Conservation (phyloP, 1,284 basidiomycete species). For the Heliocybe sulcata region DNA sequence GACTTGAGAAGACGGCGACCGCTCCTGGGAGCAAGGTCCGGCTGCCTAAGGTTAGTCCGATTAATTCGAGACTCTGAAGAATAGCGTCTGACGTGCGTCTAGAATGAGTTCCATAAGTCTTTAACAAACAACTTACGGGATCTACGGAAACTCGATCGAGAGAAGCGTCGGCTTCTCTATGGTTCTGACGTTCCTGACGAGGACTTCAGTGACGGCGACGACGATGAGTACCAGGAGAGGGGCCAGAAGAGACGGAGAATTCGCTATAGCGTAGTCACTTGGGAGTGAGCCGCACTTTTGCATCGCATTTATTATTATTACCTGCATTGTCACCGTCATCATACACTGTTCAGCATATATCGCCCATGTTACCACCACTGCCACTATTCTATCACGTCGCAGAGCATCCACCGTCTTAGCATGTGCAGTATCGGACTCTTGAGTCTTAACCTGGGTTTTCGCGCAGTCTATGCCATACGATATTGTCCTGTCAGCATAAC, state of each 20-base stretch:
- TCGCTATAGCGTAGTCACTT: neutral
- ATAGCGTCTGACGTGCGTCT: conserved; percentile 2
- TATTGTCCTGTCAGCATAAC: neutral
- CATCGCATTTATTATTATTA: conserved; percentile 1
- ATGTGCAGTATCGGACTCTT: no score
- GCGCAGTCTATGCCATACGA: no score
- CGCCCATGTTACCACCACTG: neutral
- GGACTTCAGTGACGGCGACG: conserved; percentile 37
- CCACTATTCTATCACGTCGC: neutral
- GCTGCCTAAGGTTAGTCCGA: conserved; percentile 43
- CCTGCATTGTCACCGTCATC: conserved; percentile 1
- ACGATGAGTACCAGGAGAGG: conserved; percentile 37
- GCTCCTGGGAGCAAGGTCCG: conserved; percentile 38
- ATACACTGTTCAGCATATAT: neutral
- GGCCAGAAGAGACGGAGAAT: conserved; percentile 18
- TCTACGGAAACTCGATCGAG: conserved; percentile 49
- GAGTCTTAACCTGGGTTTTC: no score
- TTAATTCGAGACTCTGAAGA: neutral
- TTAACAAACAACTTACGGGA: conserved; percentile 46
- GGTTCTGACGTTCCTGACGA: conserved; percentile 33
- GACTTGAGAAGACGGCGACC: conserved; percentile 36
- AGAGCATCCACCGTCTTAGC: neutral
- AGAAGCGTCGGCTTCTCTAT: conserved; percentile 37
- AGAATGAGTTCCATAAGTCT: conserved; percentile 64
- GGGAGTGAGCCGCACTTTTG: neutral